Conservation (phyloP, 768 basidiomycete species). For the Calocybe gangraenosa region DNA sequence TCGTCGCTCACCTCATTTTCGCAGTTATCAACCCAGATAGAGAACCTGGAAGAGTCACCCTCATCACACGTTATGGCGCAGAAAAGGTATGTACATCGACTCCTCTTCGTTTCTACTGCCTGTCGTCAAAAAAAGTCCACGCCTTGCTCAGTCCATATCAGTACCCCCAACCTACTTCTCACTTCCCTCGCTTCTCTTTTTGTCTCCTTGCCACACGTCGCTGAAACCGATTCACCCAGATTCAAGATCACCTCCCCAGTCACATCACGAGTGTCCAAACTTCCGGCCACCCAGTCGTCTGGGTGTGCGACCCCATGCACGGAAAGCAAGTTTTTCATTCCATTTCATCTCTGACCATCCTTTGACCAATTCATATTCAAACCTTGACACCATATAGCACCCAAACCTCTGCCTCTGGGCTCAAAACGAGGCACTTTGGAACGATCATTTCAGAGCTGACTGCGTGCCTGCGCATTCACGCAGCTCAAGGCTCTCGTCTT, state of each 20-base stretch:
- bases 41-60: constrained; percentile 77
- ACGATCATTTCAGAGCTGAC: constrained; percentile 88
- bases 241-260: constrained; percentile 65
- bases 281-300: constrained; percentile 83
- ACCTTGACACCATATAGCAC: constrained; percentile 66
- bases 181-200: not conserved
- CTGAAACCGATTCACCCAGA: constrained; percentile 34
- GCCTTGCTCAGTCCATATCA: not conserved
- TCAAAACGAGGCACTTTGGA: constrained; percentile 89
- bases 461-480: constrained; percentile 77
- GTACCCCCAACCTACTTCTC: not conserved
- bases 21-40: constrained; percentile 87
- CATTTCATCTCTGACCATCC: not conserved
- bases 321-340: constrained; percentile 70
- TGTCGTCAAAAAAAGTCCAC: not conserved
- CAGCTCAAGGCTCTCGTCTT: constrained; percentile 64
- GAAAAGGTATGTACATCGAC: constrained; percentile 51
- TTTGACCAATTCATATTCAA: not conserved
- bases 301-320: constrained; percentile 99
- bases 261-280: constrained; percentile 81
- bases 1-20: constrained; percentile 1
- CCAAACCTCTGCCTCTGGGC: constrained; percentile 68
- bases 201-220: not conserved
- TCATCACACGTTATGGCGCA: constrained; percentile 94
- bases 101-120: not conserved